Conservation (phyloP, 2,329 filamentous ascomycete species). For the Lojkania enalia region DNA sequence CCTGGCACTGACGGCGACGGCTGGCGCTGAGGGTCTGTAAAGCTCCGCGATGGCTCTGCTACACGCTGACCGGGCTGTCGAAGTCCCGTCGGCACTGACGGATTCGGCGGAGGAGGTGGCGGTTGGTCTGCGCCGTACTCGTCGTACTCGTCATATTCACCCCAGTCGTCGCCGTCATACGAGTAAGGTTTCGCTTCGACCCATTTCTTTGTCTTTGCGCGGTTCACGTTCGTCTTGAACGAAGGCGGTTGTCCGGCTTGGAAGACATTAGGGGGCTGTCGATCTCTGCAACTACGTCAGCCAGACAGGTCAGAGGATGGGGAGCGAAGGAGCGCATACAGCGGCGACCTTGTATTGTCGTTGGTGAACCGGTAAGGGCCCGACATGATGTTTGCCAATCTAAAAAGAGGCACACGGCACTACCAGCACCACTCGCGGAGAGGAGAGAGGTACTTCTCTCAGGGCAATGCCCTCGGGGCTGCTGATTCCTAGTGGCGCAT, state of each 20-base stretch:
- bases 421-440: constrained; percentile 1
- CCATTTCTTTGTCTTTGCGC: constrained; percentile 93
- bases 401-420: background rate
- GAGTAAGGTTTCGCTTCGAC: constrained; percentile 82
- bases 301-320: constrained; percentile 13
- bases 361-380: constrained; percentile 47
- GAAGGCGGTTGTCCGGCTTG: constrained; percentile 52
- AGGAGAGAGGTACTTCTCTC: constrained; percentile 7
- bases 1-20: constrained; percentile 28
- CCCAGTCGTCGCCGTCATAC: constrained; percentile 96
- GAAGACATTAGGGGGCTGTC: constrained; percentile 25
- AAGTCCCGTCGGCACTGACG: constrained; percentile 47
- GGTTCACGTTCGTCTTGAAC: constrained; percentile 85
- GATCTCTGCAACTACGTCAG: constrained; percentile 27
- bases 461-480: constrained; percentile 22
- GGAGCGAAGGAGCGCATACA: constrained; percentile 34
- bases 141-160: constrained; percentile 63
- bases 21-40: constrained; percentile 46
- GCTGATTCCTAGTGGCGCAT: constrained; percentile 20
- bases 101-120: constrained; percentile 46
- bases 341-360: constrained; percentile 42
- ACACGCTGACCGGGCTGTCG: constrained; percentile 47
- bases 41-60: constrained; percentile 38
- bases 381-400: constrained; percentile 36
- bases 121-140: constrained; percentile 57